Conservation (phyloP, 768 basidiomycete species). For the Clitopilus passeckerianus region DNA sequence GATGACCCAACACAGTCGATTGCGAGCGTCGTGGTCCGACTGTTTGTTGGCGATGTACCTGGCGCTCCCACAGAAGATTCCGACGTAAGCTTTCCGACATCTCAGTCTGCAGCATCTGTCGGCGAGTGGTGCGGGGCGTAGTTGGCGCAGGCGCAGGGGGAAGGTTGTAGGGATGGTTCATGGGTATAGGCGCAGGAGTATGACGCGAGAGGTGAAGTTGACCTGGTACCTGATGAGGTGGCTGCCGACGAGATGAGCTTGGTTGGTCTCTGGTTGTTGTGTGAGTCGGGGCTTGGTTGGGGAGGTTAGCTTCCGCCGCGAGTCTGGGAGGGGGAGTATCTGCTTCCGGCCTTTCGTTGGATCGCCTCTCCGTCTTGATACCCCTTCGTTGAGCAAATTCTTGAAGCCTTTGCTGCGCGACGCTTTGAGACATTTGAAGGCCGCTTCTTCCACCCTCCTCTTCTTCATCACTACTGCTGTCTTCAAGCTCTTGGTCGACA, state of each 20-base stretch:
- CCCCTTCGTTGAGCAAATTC: conserved; percentile 48
- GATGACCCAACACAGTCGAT: conserved; percentile 14
- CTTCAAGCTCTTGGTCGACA: conserved; percentile 61
- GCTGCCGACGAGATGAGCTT: conserved; percentile 4
- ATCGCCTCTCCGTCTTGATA: conserved; percentile 16
- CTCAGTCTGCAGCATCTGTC: conserved; percentile 81
- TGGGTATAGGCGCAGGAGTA: conserved; percentile 43
- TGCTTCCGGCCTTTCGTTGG: conserved; percentile 7
- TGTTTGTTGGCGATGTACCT: conserved; percentile 51
- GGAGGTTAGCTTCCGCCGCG: not conserved
- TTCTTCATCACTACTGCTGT: conserved; percentile 53
- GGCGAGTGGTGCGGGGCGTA: conserved; percentile 81
- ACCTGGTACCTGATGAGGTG: conserved; percentile 6
- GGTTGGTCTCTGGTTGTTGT: not conserved
- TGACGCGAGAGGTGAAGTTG: conserved; percentile 6
- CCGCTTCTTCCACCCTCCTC: conserved; percentile 34
- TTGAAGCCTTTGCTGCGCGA: conserved; percentile 64
- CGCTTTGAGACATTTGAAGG: conserved; percentile 58
- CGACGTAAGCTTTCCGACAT: conserved; percentile 79
- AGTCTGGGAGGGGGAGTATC: conserved; percentile 14
- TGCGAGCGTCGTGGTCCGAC: conserved; percentile 25
- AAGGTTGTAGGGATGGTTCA: conserved; percentile 69
- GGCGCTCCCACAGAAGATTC: conserved; percentile 78
- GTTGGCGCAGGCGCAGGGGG: conserved; percentile 62
- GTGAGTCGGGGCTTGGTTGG: not conserved